Conservation (phyloP, 2,329 filamentous ascomycete species). For the Cladophialophora carrionii region DNA sequence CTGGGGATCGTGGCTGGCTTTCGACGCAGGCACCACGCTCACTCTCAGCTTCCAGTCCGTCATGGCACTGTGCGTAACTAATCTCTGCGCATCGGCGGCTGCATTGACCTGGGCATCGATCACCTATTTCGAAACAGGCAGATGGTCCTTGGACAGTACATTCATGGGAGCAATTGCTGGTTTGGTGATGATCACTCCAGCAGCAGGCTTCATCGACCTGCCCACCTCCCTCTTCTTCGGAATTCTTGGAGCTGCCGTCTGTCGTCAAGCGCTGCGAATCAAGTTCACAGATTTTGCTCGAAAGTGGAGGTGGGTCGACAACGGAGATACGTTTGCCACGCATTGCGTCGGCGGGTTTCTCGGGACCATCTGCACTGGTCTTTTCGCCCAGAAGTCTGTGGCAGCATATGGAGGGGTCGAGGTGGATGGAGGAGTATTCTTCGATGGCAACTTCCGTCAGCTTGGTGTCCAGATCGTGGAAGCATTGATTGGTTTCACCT, state of each 20-base stretch:
- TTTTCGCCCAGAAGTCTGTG: constrained; percentile 57
- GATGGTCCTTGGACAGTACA: constrained; percentile 55
- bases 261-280: constrained; percentile 57
- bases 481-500: constrained; percentile 55
- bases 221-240: constrained; percentile 56
- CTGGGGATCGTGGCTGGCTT: constrained; percentile 58
- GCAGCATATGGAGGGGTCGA: constrained; percentile 56
- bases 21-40: constrained; percentile 56
- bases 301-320: constrained; percentile 58
- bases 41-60: constrained; percentile 56
- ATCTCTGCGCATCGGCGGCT: constrained; percentile 54
- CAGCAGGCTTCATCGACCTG: constrained; percentile 56
- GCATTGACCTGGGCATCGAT: constrained; percentile 54
- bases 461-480: constrained; percentile 57
- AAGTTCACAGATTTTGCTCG: constrained; percentile 56
- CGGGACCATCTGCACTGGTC: constrained; percentile 56
- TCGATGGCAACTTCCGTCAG: constrained; percentile 57
- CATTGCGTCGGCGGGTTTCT: constrained; percentile 58
- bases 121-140: constrained; percentile 49
- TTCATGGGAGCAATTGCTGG: constrained; percentile 60
- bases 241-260: constrained; percentile 52
- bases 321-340: constrained; percentile 60
- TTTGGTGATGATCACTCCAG: constrained; percentile 58
- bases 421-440: constrained; percentile 57
- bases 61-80: constrained; percentile 56